Percentiles rank a stretch among this genome's conserved stretches.
These are phyloP conservation scores for Didymella exigua DNA, from an alignment of 2,329 filamentous ascomycete species.

Conservation along the genomic window DNA sequence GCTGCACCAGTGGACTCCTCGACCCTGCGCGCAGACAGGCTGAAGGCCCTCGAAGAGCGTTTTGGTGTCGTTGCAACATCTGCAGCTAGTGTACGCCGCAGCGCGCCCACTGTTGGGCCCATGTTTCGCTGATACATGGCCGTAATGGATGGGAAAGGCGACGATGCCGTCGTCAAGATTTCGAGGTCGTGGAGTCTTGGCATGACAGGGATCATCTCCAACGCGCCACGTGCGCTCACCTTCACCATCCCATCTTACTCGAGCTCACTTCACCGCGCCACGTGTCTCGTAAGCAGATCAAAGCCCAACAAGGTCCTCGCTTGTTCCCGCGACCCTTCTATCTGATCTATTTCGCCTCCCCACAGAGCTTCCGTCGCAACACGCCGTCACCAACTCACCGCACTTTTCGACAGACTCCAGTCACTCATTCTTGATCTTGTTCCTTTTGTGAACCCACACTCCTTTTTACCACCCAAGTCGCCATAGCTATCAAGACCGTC, in stretches of 20 bases:
- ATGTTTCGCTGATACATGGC: conserved; percentile 45
- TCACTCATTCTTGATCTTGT: conserved; percentile 9
- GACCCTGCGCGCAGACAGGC: conserved; percentile 31
- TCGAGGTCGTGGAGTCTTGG: conserved; percentile 37
- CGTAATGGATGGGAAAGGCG: conserved; percentile 23
- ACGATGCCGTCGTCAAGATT: conserved; percentile 33
- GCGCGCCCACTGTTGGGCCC: conserved; percentile 42
- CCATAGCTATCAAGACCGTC: neutral
- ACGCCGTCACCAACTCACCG: neutral
- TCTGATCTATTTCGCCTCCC: neutral
- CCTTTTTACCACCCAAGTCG: neutral
- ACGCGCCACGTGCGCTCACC: conserved; percentile 21
- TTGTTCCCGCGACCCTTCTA: conserved; percentile 1
- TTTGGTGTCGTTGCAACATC: conserved; percentile 28
- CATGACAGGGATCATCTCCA: conserved; percentile 30
- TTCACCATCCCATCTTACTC: conserved; percentile 12
- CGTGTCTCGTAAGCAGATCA: neutral
- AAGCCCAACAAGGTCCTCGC: conserved; percentile 1
- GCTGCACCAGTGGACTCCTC: conserved; percentile 32
- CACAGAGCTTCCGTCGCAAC: conserved; percentile 1
- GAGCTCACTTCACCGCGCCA: conserved; percentile 6
- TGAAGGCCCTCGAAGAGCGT: conserved; percentile 33
- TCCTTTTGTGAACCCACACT: conserved; percentile 3
- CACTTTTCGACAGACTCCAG: neutral
- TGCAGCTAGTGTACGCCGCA: conserved; percentile 30